A percentile compares a stretch with the other conserved stretches of the same genome.
Evolutionary conservation across 352 stramenopile species (phyloP).

Genomic region (Phytophthora gonapodyides): DNA sequence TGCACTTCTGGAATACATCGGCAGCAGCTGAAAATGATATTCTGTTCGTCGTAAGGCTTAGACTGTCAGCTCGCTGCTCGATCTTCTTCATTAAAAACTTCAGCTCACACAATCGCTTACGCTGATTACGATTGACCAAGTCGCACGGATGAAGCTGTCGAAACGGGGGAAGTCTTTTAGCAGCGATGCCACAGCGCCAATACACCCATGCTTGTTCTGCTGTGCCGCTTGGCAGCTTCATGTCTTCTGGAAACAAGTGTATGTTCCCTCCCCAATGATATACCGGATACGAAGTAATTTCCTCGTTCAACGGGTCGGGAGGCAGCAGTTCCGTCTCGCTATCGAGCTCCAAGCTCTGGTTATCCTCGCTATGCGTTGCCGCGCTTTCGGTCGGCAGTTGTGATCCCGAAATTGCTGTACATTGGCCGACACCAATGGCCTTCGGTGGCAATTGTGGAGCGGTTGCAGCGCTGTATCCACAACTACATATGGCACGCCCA

Average conservation of each 20-base stretch:
- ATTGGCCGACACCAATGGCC: no score
- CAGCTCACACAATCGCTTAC: conserved; percentile 18
- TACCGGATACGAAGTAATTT: conserved; percentile 1
- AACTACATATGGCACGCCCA: no score
- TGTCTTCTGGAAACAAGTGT: conserved; percentile 3
- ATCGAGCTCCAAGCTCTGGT: neutral
- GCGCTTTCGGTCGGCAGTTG: no score
- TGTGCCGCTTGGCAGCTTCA: conserved; percentile 10
- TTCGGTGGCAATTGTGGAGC: no score
- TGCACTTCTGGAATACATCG: conserved; percentile 20
- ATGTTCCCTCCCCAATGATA: conserved; percentile 15
- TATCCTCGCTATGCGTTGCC: neutral
- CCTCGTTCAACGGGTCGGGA: neutral
- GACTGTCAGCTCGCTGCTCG: neutral
- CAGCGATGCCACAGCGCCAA: conserved; percentile 12
- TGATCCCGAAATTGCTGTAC: no score
- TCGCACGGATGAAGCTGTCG: conserved; percentile 2
- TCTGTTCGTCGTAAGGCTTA: conserved; percentile 1
- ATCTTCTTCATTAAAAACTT: conserved; percentile 22
- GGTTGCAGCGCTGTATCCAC: no score
- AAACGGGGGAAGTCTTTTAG: conserved; percentile 1
- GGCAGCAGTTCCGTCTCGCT: no score
- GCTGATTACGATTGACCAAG: conserved; percentile 16
- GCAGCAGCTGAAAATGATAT: neutral
- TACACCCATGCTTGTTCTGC: conserved; percentile 10